These are phyloP conservation scores for Colletotrichum tofieldiae DNA, from an alignment of 2,329 filamentous ascomycete species.

Conservation along the genomic window DNA sequence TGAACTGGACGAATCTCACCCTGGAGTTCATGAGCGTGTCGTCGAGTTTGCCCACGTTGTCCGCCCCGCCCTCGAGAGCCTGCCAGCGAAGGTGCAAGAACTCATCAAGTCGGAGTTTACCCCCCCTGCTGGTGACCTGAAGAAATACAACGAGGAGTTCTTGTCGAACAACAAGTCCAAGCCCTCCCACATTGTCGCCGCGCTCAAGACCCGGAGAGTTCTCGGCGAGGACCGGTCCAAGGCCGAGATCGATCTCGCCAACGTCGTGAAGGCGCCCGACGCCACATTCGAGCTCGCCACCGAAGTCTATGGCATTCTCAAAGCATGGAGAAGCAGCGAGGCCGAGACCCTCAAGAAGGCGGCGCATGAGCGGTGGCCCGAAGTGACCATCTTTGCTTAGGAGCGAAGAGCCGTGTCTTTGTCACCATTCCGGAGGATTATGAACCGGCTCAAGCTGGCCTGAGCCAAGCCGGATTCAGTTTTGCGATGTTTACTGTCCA, in stretches of 20 bases:
- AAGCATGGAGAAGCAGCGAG: slow-evolving; percentile 66
- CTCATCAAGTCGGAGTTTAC: slow-evolving; percentile 79
- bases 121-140: slow-evolving; percentile 55
- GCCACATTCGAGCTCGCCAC: slow-evolving; percentile 71
- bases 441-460: background rate
- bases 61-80: slow-evolving; percentile 69
- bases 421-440: background rate
- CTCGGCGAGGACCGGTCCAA: slow-evolving; percentile 71
- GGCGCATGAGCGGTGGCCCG: slow-evolving; percentile 66
- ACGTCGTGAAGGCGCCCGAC: slow-evolving; percentile 66
- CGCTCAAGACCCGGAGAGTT: slow-evolving; percentile 71
- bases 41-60: slow-evolving; percentile 78
- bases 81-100: slow-evolving; percentile 76
- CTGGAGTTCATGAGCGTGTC: slow-evolving; percentile 82
- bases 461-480: slow-evolving; percentile 7
- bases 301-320: slow-evolving; percentile 60
- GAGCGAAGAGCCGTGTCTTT: background rate
- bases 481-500: slow-evolving; percentile 2
- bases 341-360: slow-evolving; percentile 64
- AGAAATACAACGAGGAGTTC: slow-evolving; percentile 78
- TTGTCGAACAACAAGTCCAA: slow-evolving; percentile 74
- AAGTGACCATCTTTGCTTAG: slow-evolving; percentile 63
- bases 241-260: slow-evolving; percentile 75
- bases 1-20: slow-evolving; percentile 77
- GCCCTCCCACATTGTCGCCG: slow-evolving; percentile 74